Evolutionary conservation across 1,139 yeast genomes (phyloP), one percentile per base, ranked within the genome.

Genomic region (Zygoascus hellenicus): DNA sequence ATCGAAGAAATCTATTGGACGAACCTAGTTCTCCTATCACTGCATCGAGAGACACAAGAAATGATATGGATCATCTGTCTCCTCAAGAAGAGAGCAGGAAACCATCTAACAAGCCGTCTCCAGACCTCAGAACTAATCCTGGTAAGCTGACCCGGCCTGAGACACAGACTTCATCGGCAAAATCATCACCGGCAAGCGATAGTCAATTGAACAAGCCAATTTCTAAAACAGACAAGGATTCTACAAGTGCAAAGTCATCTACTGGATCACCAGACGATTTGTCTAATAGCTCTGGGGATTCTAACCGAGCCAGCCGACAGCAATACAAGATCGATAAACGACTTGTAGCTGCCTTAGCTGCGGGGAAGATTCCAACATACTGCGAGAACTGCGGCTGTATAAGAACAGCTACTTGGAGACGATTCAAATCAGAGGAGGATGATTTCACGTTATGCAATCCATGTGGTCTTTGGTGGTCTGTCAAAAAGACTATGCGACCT

Each of bases 321-420:
- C 34, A 32, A 34, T 43, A 35, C 22, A 50, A 45, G 37, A 56
- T 59, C 31, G 54, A 49, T 38, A 50, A 49, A 39, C 43, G 50
- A 9, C 51, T 54, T 28, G 45, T 47, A 34, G 53, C 50, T 17
- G 52, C 55, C n/a, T 33, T 58, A 9, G 47, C 51, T 14, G 48
- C 46, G 11, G 62, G 61, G 32, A 51, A 52, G 44, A 49, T 51
- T 11, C 62, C 63, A 16, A 50, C 51, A n/a, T 61, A 55, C 40
- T 69, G 73, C 51, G 58, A 55, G 17, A 69, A 69, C 55, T 69
- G 73, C 49, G 69, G 70, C 10, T 58, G 58, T 11, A 58, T 57
- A 9, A 50, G 55, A 33, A 67, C 72, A 1, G 51, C 66, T 3
- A 59, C 67, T 1, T 69, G 74, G 73, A 55, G 73, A 38, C 50